Percentiles rank a stretch among this genome's conserved stretches.
Conservation (phyloP, 768 basidiomycete species). For the Kwoniella dejecticola region DNA sequence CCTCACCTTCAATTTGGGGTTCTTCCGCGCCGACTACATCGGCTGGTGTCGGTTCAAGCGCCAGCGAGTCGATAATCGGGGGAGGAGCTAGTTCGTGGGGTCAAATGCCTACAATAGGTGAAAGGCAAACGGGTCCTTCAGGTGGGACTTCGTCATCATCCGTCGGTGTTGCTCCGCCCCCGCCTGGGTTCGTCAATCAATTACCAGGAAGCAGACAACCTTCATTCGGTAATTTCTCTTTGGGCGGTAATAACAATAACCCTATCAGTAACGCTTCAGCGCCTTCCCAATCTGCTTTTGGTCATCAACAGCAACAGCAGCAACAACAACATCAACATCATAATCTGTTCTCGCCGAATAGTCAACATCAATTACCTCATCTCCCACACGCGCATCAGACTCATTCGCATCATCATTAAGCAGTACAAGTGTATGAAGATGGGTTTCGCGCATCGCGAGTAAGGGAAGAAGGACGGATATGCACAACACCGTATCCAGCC, state of each 20-base stretch:
- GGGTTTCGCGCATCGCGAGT: neutral
- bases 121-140: constrained; percentile 15
- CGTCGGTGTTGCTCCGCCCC: neutral
- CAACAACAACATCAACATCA: constrained; percentile 16
- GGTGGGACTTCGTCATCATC: neutral
- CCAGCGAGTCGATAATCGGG: neutral
- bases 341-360: constrained; percentile 26
- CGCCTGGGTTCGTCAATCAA: constrained; percentile 3
- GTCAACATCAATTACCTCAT: constrained; percentile 24
- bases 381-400: neutral
- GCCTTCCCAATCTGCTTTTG: neutral
- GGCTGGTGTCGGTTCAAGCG: neutral
- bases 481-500: too few species aligned
- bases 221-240: constrained; percentile 26
- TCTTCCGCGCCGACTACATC: constrained; percentile 7
- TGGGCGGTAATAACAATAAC: neutral
- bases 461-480: too few species aligned
- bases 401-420: constrained; percentile 15
- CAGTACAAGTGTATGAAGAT: neutral
- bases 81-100: constrained; percentile 12
- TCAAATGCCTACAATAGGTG: constrained; percentile 25
- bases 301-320: neutral
- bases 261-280: neutral
- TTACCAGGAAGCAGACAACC: constrained; percentile 15
- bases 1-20: constrained; percentile 32